Evolutionary conservation across 2,329 filamentous ascomycete species (phyloP).

Genomic region (Neurospora crassa): DNA sequence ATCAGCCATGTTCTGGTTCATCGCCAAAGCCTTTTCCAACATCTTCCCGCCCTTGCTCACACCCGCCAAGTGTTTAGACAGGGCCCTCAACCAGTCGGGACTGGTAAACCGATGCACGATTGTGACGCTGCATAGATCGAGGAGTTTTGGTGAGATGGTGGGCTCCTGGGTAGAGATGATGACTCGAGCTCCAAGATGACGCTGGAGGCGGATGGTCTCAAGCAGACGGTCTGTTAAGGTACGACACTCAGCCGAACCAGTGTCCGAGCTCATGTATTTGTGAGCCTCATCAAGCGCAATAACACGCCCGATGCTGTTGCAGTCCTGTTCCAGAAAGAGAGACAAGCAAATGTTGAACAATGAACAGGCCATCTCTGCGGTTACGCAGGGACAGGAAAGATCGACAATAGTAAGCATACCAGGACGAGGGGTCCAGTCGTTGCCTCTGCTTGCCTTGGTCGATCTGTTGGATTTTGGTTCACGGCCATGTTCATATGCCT

Average conservation of each 20-base stretch:
- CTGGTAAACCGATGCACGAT: constrained; percentile 60
- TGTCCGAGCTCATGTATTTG: constrained; percentile 52
- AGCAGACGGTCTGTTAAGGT: constrained; percentile 54
- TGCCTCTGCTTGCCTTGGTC: constrained; percentile 12
- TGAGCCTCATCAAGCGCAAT: constrained; percentile 71
- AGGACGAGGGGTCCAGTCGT: constrained; percentile 21
- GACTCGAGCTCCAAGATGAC: constrained; percentile 57
- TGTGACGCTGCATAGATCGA: constrained; percentile 63
- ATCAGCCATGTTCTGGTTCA: background rate
- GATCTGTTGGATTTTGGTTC: background rate
- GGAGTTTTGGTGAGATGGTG: constrained; percentile 55
- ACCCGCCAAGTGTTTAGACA: constrained; percentile 23
- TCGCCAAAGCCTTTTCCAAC: constrained; percentile 13
- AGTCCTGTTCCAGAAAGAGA: constrained; percentile 50
- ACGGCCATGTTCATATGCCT: constrained; percentile 5
- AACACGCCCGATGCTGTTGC: constrained; percentile 40
- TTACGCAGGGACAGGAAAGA: constrained; percentile 62
- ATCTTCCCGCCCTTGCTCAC: constrained; percentile 15
- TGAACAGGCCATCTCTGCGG: constrained; percentile 54
- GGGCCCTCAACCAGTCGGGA: constrained; percentile 23
- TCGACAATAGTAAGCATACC: constrained; percentile 39
- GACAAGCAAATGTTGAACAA: constrained; percentile 64
- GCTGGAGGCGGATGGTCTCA: constrained; percentile 56
- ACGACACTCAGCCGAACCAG: constrained; percentile 39
- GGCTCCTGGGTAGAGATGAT: constrained; percentile 73